A percentile compares a stretch with the other conserved stretches of the same genome.
phyloP scores from a whole-genome alignment of 2,329 filamentous ascomycete genomes.

The Cryphonectria naterciae region DNA sequence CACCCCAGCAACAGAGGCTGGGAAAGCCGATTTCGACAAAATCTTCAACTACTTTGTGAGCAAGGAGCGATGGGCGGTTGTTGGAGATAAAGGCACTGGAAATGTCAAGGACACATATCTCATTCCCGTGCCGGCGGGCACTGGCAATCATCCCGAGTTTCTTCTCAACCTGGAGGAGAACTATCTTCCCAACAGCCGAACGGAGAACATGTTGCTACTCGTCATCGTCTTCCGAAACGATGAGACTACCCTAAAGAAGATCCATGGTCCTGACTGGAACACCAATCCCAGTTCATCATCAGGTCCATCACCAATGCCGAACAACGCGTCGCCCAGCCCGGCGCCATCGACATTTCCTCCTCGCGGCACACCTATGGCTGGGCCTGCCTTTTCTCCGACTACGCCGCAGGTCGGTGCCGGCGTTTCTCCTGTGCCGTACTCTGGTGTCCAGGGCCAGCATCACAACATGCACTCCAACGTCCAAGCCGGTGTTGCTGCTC shows the following conservation, averaged over 20 bases:
- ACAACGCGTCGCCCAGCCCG: conserved; percentile 40
- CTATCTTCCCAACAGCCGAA: conserved; percentile 70
- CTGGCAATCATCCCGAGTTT: conserved; percentile 77
- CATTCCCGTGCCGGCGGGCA: conserved; percentile 78
- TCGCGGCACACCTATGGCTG: conserved; percentile 53
- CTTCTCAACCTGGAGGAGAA: conserved; percentile 87
- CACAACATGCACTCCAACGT: conserved; percentile 23
- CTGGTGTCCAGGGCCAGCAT: conserved; percentile 30
- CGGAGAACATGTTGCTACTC: conserved; percentile 78
- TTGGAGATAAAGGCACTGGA: conserved; percentile 73
- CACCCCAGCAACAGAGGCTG: conserved; percentile 63
- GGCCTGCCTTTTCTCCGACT: conserved; percentile 59
- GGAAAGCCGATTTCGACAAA: conserved; percentile 67
- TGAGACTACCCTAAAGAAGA: conserved; percentile 42
- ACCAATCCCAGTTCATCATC: conserved; percentile 36
- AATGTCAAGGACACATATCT: conserved; percentile 91
- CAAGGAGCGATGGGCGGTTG: conserved; percentile 84
- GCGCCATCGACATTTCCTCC: conserved; percentile 42
- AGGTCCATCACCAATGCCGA: conserved; percentile 20
- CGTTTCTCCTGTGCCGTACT: conserved; percentile 37
- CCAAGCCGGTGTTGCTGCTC: conserved; percentile 6
- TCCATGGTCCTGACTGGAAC: conserved; percentile 39
- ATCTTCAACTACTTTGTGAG: conserved; percentile 87
- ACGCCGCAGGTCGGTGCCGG: conserved; percentile 42
- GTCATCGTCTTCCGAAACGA: conserved; percentile 82